phyloP scores from a whole-genome alignment of 1,284 basidiomycete genomes.

The Coniferiporia weirii region DNA sequence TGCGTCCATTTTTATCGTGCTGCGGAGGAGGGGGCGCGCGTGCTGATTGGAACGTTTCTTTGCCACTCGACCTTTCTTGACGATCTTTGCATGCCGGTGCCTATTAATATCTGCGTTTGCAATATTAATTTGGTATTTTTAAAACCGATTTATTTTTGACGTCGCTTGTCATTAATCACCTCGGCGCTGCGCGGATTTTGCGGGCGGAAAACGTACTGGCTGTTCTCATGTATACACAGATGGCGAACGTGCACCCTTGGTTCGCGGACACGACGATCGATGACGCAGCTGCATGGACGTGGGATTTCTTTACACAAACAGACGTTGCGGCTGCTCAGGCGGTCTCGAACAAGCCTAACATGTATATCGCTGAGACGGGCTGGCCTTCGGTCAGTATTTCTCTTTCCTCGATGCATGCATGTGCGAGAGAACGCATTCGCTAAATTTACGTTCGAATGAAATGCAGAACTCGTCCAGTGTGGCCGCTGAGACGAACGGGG shows the following conservation, averaged over 20 bases:
- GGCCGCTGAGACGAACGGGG: slow-evolving; percentile 55
- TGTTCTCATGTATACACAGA: slow-evolving; percentile 29
- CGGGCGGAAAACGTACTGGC: slow-evolving; percentile 17
- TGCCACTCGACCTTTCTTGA: too few relatives aligned
- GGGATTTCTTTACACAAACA: slow-evolving; percentile 49
- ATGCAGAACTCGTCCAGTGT: slow-evolving; percentile 48
- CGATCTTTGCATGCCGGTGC: too few relatives aligned
- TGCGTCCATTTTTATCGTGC: slow-evolving; percentile 30
- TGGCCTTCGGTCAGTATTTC: slow-evolving; percentile 72
- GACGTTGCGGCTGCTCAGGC: slow-evolving; percentile 48
- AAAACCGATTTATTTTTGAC: slow-evolving; percentile 30
- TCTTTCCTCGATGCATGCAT: not conserved
- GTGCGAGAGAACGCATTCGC: not conserved
- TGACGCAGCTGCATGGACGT: slow-evolving; percentile 66
- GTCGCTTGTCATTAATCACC: not conserved
- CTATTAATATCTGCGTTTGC: too few relatives aligned
- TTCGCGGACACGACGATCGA: slow-evolving; percentile 70
- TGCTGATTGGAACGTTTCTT: not conserved
- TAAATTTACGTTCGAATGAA: slow-evolving; percentile 23
- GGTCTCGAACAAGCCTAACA: slow-evolving; percentile 64
- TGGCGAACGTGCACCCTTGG: slow-evolving; percentile 86
- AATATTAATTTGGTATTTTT: too few relatives aligned
- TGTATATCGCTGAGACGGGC: slow-evolving; percentile 90
- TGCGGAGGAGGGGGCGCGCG: not conserved
- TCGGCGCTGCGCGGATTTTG: not conserved